Conservation (phyloP, 768 basidiomycete species). For the Rhodocollybia butyracea region DNA sequence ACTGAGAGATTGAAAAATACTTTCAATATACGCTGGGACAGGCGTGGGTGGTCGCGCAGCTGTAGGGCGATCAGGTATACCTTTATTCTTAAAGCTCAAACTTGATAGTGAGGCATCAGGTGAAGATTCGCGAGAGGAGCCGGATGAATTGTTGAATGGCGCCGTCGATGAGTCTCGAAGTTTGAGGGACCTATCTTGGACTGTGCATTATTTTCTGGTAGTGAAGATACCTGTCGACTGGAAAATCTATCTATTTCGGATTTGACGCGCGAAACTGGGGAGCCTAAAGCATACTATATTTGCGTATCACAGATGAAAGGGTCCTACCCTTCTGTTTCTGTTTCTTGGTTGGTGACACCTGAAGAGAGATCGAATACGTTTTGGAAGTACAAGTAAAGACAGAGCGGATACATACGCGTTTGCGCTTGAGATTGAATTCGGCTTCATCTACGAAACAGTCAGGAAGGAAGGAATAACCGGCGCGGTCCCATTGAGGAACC, state of each 20-base stretch:
- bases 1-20: neutral
- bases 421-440: slow-evolving; percentile 65
- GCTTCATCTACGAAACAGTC: slow-evolving; percentile 56
- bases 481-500: no score
- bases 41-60: slow-evolving; percentile 43
- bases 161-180: slow-evolving; percentile 72
- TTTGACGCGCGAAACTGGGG: slow-evolving; percentile 61
- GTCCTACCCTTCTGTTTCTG: slow-evolving; percentile 65
- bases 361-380: slow-evolving; percentile 72
- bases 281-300: slow-evolving; percentile 37
- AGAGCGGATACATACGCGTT: slow-evolving; percentile 43
- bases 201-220: slow-evolving; percentile 47
- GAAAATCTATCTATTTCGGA: slow-evolving; percentile 47
- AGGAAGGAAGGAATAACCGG: no score
- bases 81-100: slow-evolving; percentile 29
- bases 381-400: neutral
- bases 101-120: slow-evolving; percentile 49
- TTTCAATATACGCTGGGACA: slow-evolving; percentile 26
- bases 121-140: slow-evolving; percentile 48
- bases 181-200: slow-evolving; percentile 78
- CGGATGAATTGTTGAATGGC: slow-evolving; percentile 43
- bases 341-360: slow-evolving; percentile 63
- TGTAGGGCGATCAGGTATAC: slow-evolving; percentile 26
- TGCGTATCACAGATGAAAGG: no score
- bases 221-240: slow-evolving; percentile 43